Evolutionary conservation across 805 yeast genomes (phyloP).

Genomic region (Cyberlindnera maritima): DNA sequence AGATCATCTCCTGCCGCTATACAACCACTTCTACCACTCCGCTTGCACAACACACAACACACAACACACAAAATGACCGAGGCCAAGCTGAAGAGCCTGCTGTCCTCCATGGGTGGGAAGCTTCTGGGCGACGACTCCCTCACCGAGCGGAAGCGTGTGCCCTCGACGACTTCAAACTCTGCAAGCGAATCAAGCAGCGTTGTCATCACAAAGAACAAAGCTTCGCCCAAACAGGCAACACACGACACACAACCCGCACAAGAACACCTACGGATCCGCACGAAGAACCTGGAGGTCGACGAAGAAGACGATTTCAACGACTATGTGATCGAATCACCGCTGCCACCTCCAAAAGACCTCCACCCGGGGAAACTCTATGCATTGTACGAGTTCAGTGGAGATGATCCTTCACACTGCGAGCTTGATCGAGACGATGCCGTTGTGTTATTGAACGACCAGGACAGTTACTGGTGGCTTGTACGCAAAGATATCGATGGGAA

Average conservation of each 20-base stretch:
- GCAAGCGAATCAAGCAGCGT: slow-evolving; percentile 25
- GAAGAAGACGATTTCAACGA: slow-evolving; percentile 43
- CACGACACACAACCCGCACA: neutral
- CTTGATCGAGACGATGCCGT: slow-evolving; percentile 81
- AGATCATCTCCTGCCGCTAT: no score
- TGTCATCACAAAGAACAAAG: slow-evolving; percentile 10
- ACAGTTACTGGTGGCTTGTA: slow-evolving; percentile 97
- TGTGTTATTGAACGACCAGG: slow-evolving; percentile 77
- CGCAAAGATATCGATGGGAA: slow-evolving; percentile 53
- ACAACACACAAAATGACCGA: slow-evolving; percentile 18
- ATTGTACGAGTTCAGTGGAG: slow-evolving; percentile 82
- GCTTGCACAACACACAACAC: no score
- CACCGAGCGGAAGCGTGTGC: slow-evolving; percentile 22
- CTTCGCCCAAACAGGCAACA: no score
- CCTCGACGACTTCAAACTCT: slow-evolving; percentile 19
- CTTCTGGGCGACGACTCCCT: slow-evolving; percentile 22
- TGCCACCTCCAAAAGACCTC: slow-evolving; percentile 70
- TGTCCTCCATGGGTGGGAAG: slow-evolving; percentile 17
- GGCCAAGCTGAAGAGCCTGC: slow-evolving; percentile 18
- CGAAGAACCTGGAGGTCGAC: slow-evolving; percentile 29
- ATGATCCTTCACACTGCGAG: slow-evolving; percentile 89
- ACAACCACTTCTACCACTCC: neutral
- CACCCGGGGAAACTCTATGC: slow-evolving; percentile 86
- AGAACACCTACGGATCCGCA: slow-evolving; percentile 18
- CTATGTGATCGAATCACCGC: slow-evolving; percentile 34